Base-by-base conservation (phyloP, 2,329 filamentous ascomycete genomes). In the Arachnopeziza araneosa region DNA sequence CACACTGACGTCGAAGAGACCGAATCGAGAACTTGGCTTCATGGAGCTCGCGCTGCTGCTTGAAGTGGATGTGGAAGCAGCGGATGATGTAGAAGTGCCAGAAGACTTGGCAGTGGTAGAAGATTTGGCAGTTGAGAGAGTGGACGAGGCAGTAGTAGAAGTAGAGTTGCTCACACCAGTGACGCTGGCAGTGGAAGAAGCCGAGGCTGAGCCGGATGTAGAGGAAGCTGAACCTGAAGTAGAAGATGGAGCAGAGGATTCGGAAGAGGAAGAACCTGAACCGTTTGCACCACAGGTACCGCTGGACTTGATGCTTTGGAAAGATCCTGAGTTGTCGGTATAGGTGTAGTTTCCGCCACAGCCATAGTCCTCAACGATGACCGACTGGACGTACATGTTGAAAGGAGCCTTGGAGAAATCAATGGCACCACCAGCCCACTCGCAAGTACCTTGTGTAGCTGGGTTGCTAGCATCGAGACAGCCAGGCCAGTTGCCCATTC, bases 391-490 rank as follows among this genome's bases (percentile, higher is more conserved):
- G 53, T 74, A 76, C 79, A 83, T 82, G 62, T 71, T 76, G 74
- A 78, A 82, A 4, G 80, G 79, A 14, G 67, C 79, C 60, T 78
- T 65, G 61, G 66, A 69, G 66, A 78, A 64, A 68, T 80, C 76
- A 17, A 76, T 77, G 36, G 74, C 67, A 57, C 88, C 87, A 54
- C 87, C 86, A 52, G 87, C 86, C 88, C 87, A 90, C 58, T 83
- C 71, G 60, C 87, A 79, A 24, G 85, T 88, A 54, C 87, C 86
- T 62, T 75, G 62, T n/a, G 79, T 73, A 48, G 77, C 72, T 59
- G 75, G 72, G 4, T 75, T 72, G 57, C 77, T 75, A 58, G 77
- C 76, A 56, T 66, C 60, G 23, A 62, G 56, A 56, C 70, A 72
- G 57, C 68, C 73, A 52, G 80, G 74, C 78, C 81, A 84, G 64